Percentiles rank a stretch among this genome's conserved stretches.
Evolutionary conservation across 2,329 filamentous ascomycete species (phyloP).

Genomic region (Epichloe amarillans): DNA sequence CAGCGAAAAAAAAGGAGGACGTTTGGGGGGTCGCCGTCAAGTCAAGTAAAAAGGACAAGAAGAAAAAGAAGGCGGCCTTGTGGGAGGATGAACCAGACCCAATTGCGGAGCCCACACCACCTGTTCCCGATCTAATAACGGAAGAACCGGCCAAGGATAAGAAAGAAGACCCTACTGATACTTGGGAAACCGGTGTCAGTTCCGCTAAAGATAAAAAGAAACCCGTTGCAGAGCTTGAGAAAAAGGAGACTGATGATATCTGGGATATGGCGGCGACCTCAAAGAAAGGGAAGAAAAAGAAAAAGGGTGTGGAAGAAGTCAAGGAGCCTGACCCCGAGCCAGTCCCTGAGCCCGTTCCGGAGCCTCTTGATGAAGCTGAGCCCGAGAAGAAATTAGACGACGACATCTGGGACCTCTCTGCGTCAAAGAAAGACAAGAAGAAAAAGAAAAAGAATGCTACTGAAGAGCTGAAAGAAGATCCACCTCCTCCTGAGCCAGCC

Average conservation of each 20-base stretch:
- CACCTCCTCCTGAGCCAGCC: not conserved
- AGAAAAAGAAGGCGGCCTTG: constrained; percentile 9
- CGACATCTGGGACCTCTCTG: constrained; percentile 12
- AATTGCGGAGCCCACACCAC: too few relatives aligned
- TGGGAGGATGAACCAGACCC: too few relatives aligned
- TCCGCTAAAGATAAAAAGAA: constrained; percentile 10
- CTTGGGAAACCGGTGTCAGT: constrained; percentile 14
- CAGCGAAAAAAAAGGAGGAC: constrained; percentile 18
- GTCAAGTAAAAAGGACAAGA: constrained; percentile 19
- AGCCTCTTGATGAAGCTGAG: constrained; percentile 3
- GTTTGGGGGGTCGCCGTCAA: constrained; percentile 17
- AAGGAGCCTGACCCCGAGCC: constrained; percentile 10
- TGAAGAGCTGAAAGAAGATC: not conserved
- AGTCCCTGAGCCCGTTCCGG: constrained; percentile 13
- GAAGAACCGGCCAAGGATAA: constrained; percentile 6
- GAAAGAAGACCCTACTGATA: constrained; percentile 12
- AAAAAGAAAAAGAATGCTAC: constrained; percentile 6
- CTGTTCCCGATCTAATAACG: constrained; percentile 3
- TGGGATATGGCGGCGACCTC: constrained; percentile 12
- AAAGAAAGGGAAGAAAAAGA: constrained; percentile 19
- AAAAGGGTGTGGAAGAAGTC: constrained; percentile 11
- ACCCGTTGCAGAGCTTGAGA: constrained; percentile 9
- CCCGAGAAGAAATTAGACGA: constrained; percentile 4
- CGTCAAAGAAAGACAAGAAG: constrained; percentile 9
- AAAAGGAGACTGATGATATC: constrained; percentile 17